Evolutionary conservation across 306 rosid genomes (phyloP).

Genomic region (Dryas drummondii): DNA sequence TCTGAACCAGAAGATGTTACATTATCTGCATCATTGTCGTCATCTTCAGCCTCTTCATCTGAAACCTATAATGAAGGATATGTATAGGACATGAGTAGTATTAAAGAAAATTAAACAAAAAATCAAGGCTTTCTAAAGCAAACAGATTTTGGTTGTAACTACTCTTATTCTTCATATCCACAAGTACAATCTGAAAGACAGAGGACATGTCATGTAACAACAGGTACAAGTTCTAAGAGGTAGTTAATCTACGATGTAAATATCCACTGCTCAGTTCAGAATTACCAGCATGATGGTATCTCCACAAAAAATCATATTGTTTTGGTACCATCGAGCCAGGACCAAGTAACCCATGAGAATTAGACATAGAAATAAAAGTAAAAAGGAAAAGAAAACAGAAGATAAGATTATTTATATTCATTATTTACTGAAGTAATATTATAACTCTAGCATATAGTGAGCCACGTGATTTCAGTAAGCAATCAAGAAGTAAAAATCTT

Average conservation of each 20-base stretch:
- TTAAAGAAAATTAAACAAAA: not conserved
- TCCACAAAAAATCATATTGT: not conserved
- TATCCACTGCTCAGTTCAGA: not conserved
- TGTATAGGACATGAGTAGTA: slow-evolving; percentile 18
- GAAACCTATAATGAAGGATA: slow-evolving; percentile 51
- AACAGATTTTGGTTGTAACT: slow-evolving; percentile 1
- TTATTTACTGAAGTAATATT: not conserved
- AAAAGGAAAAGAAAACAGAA: not conserved
- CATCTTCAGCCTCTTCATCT: slow-evolving; percentile 47
- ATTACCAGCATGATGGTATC: not conserved
- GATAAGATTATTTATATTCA: not conserved
- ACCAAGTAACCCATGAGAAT: slow-evolving; percentile 2
- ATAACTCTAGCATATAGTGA: not conserved
- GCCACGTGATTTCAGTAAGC: not conserved
- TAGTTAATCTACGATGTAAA: not conserved
- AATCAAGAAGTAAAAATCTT: not conserved
- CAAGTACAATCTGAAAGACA: too few relatives aligned
- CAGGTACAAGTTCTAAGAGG: not conserved
- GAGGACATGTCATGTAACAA: not conserved
- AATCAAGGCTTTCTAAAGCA: not conserved
- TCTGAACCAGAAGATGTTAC: slow-evolving; percentile 44
- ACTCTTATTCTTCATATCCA: not conserved
- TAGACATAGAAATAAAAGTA: not conserved
- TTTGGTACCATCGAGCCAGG: not conserved
- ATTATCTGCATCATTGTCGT: slow-evolving; percentile 29